Conservation (phyloP, 371 early-diverging fungal species). For the Rhizopus sp. region DNA sequence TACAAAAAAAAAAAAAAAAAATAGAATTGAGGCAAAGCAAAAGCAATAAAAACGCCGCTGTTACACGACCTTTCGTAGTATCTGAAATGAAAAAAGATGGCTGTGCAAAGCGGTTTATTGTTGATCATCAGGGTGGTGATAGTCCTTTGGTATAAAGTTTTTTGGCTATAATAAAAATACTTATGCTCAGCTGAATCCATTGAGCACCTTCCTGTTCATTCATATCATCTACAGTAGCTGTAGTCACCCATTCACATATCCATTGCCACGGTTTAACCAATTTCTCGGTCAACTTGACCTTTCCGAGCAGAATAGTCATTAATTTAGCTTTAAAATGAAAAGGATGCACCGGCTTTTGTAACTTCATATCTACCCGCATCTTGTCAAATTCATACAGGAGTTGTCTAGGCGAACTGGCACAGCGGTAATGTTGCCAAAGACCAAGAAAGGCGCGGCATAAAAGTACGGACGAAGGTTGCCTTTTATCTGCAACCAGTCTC, state of each 20-base stretch:
- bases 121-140: background rate
- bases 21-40: constrained; percentile 4
- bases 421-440: constrained; percentile 11
- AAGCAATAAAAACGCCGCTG: background rate
- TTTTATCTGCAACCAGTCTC: background rate
- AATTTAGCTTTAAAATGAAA: constrained; percentile 21
- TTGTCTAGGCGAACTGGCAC: background rate
- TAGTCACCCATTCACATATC: constrained; percentile 37
- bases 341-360: constrained; percentile 11
- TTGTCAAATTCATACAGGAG: constrained; percentile 26
- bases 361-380: constrained; percentile 10
- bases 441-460: constrained; percentile 15
- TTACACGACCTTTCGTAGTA: background rate
- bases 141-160: background rate
- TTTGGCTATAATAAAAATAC: background rate
- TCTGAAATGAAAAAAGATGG: background rate
- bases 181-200: background rate
- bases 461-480: constrained; percentile 4
- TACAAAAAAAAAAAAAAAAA: background rate
- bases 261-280: constrained; percentile 32
- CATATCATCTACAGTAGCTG: background rate
- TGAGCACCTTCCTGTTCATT: background rate
- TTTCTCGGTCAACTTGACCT: constrained; percentile 33
- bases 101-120: background rate
- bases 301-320: constrained; percentile 34